These are phyloP conservation scores for Penicillium sp. DNA, from an alignment of 2,329 filamentous ascomycete genomes.

Conservation along the genomic window DNA sequence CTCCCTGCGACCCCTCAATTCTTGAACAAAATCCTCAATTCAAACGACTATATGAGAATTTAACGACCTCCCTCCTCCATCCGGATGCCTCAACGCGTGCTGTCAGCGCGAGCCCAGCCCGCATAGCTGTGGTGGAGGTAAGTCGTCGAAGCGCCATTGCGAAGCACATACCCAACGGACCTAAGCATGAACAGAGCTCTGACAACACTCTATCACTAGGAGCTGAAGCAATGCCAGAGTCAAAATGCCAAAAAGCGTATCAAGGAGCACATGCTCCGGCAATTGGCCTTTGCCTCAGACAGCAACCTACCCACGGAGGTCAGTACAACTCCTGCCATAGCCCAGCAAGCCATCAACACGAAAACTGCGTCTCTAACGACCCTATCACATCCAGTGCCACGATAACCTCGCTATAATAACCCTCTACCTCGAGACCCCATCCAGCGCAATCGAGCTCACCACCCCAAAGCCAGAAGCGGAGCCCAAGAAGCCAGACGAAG, in stretches of 20 bases:
- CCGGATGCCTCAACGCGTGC: slow-evolving; percentile 41
- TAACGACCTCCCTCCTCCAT: slow-evolving; percentile 39
- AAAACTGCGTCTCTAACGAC: neutral
- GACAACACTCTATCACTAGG: slow-evolving; percentile 22
- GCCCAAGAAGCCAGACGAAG: slow-evolving; percentile 18
- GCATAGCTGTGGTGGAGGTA: slow-evolving; percentile 34
- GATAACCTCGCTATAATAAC: slow-evolving; percentile 36
- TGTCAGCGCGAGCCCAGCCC: slow-evolving; percentile 29
- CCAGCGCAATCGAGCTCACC: slow-evolving; percentile 21
- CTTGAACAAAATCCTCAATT: slow-evolving; percentile 44
- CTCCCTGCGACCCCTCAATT: slow-evolving; percentile 40
- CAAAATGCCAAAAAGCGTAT: slow-evolving; percentile 34
- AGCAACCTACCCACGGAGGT: slow-evolving; percentile 37
- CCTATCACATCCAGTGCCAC: slow-evolving; percentile 26
- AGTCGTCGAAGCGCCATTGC: slow-evolving; percentile 12
- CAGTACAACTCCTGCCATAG: slow-evolving; percentile 4
- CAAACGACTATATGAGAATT: slow-evolving; percentile 40
- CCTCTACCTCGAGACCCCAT: slow-evolving; percentile 36
- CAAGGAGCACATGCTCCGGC: slow-evolving; percentile 31
- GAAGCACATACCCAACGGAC: neutral
- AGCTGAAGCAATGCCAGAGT: slow-evolving; percentile 34
- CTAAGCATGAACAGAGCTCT: neutral
- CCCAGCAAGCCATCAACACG: neutral
- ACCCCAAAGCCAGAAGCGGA: slow-evolving; percentile 9
- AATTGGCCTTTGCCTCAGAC: slow-evolving; percentile 33